Conservation (phyloP, 176 grass and related monocot genomes). For the Microstegium vimineum region DNA sequence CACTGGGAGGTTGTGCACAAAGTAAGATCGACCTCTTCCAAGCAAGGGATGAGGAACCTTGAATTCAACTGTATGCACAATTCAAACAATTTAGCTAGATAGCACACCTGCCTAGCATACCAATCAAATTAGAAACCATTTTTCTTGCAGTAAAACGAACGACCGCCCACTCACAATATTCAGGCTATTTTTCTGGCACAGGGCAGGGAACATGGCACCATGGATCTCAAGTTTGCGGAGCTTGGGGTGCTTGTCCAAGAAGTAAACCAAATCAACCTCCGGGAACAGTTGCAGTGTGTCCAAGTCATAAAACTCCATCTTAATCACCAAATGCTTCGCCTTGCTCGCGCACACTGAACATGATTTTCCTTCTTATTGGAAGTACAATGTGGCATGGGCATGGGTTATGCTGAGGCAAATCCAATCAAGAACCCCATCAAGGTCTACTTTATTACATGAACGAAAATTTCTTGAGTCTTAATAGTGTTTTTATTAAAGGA, state of each 20-base stretch:
- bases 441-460: not conserved
- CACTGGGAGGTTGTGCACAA: constrained; percentile 71
- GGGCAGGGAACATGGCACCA: constrained; percentile 84
- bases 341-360: constrained; percentile 35
- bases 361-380: not conserved
- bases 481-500: not conserved
- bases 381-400: not conserved
- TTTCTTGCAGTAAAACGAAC: not conserved
- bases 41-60: constrained; percentile 64
- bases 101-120: not conserved
- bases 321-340: constrained; percentile 78
- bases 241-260: constrained; percentile 76
- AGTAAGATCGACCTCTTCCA: constrained; percentile 87
- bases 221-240: constrained; percentile 80
- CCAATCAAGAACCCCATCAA: not conserved
- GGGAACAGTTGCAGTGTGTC: constrained; percentile 69
- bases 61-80: constrained; percentile 61
- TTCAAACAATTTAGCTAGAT: constrained; percentile 11
- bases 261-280: constrained; percentile 74
- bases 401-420: not conserved
- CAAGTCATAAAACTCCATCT: constrained; percentile 90
- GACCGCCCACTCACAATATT: constrained; percentile 39
- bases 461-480: not conserved
- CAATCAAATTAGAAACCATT: not conserved
- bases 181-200: constrained; percentile 92